phyloP scores from a whole-genome alignment of 1,284 basidiomycete genomes.

The Trichosporon sp. region DNA sequence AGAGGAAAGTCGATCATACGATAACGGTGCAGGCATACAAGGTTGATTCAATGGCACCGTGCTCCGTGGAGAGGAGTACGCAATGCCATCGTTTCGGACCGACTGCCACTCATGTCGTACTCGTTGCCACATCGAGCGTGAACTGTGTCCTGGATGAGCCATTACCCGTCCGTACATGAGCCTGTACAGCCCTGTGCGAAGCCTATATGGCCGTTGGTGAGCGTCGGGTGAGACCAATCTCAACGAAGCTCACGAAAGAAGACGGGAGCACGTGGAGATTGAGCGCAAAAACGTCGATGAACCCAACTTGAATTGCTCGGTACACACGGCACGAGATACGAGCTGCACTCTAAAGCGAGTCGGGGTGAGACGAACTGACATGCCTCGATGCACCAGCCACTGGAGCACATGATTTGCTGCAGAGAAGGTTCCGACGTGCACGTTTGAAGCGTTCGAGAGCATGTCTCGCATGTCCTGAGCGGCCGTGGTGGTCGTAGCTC shows the following conservation, averaged over 20 bases:
- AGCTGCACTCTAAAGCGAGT: background rate
- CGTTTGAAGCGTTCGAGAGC: background rate
- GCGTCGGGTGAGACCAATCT: background rate
- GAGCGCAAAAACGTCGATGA: background rate
- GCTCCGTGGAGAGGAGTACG: background rate
- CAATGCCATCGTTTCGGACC: background rate
- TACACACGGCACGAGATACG: background rate
- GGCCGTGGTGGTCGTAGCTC: background rate
- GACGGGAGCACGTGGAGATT: constrained; percentile 3
- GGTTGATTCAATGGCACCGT: background rate
- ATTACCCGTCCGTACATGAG: too few species aligned
- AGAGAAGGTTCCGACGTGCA: background rate
- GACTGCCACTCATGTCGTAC: background rate
- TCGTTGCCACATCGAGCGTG: background rate
- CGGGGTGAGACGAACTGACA: background rate
- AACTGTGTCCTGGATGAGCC: background rate
- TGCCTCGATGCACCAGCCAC: background rate
- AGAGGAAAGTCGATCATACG: background rate
- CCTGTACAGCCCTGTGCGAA: background rate
- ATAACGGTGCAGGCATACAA: background rate
- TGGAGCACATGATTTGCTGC: background rate
- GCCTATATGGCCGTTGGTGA: background rate
- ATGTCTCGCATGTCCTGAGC: background rate
- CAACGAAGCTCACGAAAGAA: background rate
- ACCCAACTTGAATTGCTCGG: background rate